Percentiles rank a stretch among this genome's conserved stretches.
Conservation (phyloP, 768 basidiomycete species). For the Gymnopilus junonius region DNA sequence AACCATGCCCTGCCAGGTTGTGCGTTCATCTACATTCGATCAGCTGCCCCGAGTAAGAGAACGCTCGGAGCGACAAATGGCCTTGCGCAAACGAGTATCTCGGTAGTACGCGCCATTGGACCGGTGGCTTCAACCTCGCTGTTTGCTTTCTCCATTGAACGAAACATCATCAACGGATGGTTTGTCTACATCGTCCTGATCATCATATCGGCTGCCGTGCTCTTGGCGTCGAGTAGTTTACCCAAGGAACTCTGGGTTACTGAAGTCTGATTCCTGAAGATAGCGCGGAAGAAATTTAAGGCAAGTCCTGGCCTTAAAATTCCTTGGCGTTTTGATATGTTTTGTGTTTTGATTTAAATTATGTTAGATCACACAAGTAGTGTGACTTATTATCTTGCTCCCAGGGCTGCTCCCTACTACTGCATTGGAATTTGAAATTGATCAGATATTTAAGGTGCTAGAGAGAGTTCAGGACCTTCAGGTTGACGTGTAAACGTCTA, state of each 20-base stretch:
- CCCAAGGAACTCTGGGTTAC: not conserved
- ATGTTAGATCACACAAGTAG: too few species aligned
- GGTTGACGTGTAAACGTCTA: too few species aligned
- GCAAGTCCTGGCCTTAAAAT: too few species aligned
- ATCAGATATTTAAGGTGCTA: too few species aligned
- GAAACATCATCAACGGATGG: conserved; percentile 21
- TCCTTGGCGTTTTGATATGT: too few species aligned
- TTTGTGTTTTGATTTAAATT: too few species aligned
- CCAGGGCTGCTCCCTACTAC: too few species aligned
- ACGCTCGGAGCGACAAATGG: conserved; percentile 68
- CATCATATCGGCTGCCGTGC: not conserved
- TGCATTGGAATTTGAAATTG: too few species aligned
- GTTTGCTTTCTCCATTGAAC: conserved; percentile 58
- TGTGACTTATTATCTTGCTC: too few species aligned
- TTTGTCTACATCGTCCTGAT: not conserved
- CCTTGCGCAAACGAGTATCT: conserved; percentile 27
- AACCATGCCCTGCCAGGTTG: conserved; percentile 42
- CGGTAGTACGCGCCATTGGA: conserved; percentile 40
- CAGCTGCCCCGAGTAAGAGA: conserved; percentile 55
- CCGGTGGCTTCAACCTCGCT: conserved; percentile 57
- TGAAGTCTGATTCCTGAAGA: not conserved
- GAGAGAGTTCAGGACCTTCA: too few species aligned
- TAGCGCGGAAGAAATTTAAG: not conserved
- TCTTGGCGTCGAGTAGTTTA: not conserved
- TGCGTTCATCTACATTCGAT: conserved; percentile 61